These are phyloP conservation scores for Cyclotella sp. DNA, from an alignment of 108 stramenopile species.

Conservation along the genomic window DNA sequence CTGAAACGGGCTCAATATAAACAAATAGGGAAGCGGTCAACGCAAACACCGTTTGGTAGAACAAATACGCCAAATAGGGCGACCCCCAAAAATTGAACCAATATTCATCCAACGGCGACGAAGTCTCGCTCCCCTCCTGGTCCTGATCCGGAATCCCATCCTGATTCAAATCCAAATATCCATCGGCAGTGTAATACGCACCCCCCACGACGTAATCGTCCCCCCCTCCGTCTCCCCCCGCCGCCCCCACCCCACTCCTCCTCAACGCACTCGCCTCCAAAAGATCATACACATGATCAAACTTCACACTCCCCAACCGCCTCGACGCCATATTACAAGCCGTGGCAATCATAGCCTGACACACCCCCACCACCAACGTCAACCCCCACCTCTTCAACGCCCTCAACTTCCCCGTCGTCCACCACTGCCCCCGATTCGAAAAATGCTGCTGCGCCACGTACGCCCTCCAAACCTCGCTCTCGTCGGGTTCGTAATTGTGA, in stretches of 20 bases:
- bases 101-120: slow-evolving; percentile 30
- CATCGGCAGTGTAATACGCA: slow-evolving; percentile 58
- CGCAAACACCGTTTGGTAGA: slow-evolving; percentile 85
- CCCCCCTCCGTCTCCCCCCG: background rate
- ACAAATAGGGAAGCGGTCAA: slow-evolving; percentile 84
- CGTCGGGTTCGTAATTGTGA: slow-evolving; percentile 91
- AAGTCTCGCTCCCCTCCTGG: slow-evolving; percentile 13
- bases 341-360: slow-evolving; percentile 77
- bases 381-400: slow-evolving; percentile 83
- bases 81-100: slow-evolving; percentile 56
- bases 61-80: slow-evolving; percentile 78
- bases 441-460: slow-evolving; percentile 85
- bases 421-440: slow-evolving; percentile 89
- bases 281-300: slow-evolving; percentile 72
- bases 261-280: slow-evolving; percentile 45
- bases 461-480: slow-evolving; percentile 88
- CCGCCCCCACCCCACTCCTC: background rate
- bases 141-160: slow-evolving; percentile 48
- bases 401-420: slow-evolving; percentile 87
- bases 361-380: slow-evolving; percentile 82
- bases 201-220: slow-evolving; percentile 17
- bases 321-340: slow-evolving; percentile 68
- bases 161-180: slow-evolving; percentile 50
- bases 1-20: slow-evolving; percentile 89
- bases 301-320: slow-evolving; percentile 64